These are phyloP conservation scores for Phytopythium cucurbitacearum DNA, from an alignment of 352 stramenopile genomes.

Conservation along the genomic window DNA sequence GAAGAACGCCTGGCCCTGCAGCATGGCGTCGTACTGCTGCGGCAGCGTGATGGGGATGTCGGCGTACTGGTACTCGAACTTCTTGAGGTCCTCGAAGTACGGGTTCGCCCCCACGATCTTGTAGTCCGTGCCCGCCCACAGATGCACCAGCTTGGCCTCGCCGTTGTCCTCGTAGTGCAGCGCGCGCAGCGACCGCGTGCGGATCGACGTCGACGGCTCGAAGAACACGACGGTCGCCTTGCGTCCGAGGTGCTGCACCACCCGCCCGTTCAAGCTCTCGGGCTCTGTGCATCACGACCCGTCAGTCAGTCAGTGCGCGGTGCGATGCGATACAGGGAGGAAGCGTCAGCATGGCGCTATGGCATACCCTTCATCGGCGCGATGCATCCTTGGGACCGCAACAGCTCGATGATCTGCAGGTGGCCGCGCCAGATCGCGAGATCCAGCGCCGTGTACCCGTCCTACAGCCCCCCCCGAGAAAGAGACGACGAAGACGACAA, in stretches of 20 bases:
- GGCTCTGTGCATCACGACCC: slow-evolving; percentile 33
- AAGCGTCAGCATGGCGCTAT: background rate
- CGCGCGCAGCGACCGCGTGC: slow-evolving; percentile 65
- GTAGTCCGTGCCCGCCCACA: slow-evolving; percentile 81
- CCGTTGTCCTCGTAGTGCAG: slow-evolving; percentile 76
- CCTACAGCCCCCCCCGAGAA: slow-evolving; percentile 29
- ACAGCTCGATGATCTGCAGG: slow-evolving; percentile 77
- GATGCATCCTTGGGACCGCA: slow-evolving; percentile 76
- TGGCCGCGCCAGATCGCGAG: slow-evolving; percentile 80
- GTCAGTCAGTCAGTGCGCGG: background rate
- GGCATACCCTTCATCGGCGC: slow-evolving; percentile 73
- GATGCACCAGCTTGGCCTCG: slow-evolving; percentile 73
- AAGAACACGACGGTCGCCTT: slow-evolving; percentile 80
- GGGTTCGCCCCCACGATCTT: slow-evolving; percentile 73
- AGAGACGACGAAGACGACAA: background rate
- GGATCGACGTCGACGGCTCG: slow-evolving; percentile 71
- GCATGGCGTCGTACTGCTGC: slow-evolving; percentile 50
- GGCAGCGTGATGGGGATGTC: slow-evolving; percentile 45
- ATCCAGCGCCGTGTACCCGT: slow-evolving; percentile 78
- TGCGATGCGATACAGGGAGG: background rate
- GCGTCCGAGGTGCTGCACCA: slow-evolving; percentile 63
- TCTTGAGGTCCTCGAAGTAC: slow-evolving; percentile 67
- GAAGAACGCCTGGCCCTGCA: slow-evolving; percentile 77
- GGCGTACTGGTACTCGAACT: slow-evolving; percentile 67
- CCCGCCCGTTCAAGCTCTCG: slow-evolving; percentile 72